phyloP scores from a whole-genome alignment of 1,139 yeast species.

The Saccharomyces hybrid region DNA sequence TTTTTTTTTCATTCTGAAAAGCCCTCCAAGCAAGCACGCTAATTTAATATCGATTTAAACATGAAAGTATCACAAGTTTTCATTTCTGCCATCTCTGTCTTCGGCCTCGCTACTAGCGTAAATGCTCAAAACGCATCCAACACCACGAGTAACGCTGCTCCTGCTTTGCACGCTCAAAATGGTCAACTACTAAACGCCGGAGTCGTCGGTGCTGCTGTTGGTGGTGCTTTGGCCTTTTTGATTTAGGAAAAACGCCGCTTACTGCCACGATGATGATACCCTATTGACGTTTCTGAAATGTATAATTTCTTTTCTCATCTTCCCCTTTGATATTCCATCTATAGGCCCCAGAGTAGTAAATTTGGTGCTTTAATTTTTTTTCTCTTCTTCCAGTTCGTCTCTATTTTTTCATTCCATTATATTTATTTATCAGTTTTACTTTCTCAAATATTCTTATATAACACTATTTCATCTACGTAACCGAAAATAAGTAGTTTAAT shows the following conservation, averaged over 20 bases:
- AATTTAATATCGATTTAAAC: not conserved
- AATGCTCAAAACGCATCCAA: constrained; percentile 6
- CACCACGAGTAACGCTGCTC: constrained; percentile 12
- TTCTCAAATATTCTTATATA: constrained; percentile 1
- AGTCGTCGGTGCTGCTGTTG: constrained; percentile 24
- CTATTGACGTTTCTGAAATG: not conserved
- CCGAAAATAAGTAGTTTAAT: constrained; percentile 1
- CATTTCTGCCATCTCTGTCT: not conserved
- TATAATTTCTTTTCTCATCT: not conserved
- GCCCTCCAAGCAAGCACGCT: not conserved
- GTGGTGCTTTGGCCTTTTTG: constrained; percentile 27
- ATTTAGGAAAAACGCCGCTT: constrained; percentile 8
- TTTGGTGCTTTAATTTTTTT: not conserved
- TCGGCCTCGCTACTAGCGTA: not conserved
- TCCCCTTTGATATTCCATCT: not conserved
- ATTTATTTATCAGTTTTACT: not conserved
- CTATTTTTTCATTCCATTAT: not conserved
- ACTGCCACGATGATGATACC: not conserved
- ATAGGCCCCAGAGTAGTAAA: not conserved
- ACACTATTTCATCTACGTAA: not conserved
- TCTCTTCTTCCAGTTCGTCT: not conserved
- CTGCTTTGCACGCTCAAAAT: constrained; percentile 3
- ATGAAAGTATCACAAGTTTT: not conserved
- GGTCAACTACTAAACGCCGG: constrained; percentile 14
- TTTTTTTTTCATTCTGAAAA: not conserved